These are phyloP conservation scores for Didymellaceae sp. DNA, from an alignment of 2,329 filamentous ascomycete genomes.

Conservation along the genomic window DNA sequence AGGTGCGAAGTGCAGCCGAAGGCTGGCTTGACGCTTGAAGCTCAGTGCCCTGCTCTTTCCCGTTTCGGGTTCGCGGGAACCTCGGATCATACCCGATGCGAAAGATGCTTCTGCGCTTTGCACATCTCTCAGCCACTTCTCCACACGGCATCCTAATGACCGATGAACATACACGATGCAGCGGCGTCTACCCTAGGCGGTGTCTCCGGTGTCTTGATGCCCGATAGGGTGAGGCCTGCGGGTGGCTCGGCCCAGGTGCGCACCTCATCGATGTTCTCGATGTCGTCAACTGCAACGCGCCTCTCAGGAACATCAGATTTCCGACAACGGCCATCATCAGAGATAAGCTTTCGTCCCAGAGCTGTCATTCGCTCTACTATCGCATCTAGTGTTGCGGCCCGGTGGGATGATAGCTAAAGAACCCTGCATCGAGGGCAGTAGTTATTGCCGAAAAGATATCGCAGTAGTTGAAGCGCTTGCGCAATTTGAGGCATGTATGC, in stretches of 20 bases:
- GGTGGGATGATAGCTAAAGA: neutral
- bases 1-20: too few relatives aligned
- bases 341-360: neutral
- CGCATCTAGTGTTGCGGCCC: neutral
- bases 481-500: slow-evolving; percentile 23
- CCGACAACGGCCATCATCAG: slow-evolving; percentile 3
- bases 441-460: neutral
- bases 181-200: neutral
- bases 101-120: too few relatives aligned
- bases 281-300: slow-evolving; percentile 16
- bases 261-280: slow-evolving; percentile 16
- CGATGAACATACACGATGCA: neutral
- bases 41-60: too few relatives aligned
- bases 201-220: slow-evolving; percentile 1
- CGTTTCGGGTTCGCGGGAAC: too few relatives aligned
- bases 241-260: slow-evolving; percentile 1
- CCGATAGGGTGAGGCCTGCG: neutral
- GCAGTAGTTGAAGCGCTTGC: slow-evolving; percentile 11
- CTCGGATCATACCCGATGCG: too few relatives aligned
- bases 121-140: too few relatives aligned
- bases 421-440: neutral
- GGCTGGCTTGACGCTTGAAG: too few relatives aligned
- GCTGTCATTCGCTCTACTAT: slow-evolving; percentile 1
- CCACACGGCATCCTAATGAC: too few relatives aligned
- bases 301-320: neutral